Base-by-base conservation (phyloP, 345 rosid species). In the Arabidopsis suecica region DNA sequence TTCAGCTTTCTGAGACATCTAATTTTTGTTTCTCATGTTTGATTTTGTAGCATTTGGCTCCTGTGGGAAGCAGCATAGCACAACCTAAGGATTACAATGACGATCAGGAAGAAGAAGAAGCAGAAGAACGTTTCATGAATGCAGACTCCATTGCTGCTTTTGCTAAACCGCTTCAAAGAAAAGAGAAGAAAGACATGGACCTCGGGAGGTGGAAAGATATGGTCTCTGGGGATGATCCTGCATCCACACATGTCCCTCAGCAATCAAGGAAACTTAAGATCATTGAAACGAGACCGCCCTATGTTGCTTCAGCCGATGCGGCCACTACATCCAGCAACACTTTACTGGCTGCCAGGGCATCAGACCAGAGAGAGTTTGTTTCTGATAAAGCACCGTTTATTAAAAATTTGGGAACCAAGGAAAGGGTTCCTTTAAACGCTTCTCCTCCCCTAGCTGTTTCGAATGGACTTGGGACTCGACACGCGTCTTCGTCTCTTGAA, bases 141-240 rank as follows among this genome's bases (percentile, higher is more conserved):
- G 61, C 78, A 62, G 64, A 78, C 33, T 68, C 84, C 10, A 11
- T 82, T 5, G 80, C 93, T 42, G 85, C 83, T 75, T 87, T 87
- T 74, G 96, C 96, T 61, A 67, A 82, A 62, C 92, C 95, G 12
- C 84, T 91, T 5, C 79, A 82, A 73, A 86, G 91, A 88, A 93
- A 88, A 79, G 87, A 86, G 85, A 91, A 78, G 72, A 84, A 76
- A 53, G 61, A 64, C 45, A 75, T 91, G 85, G 76, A 87, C 78
- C 81, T 91, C 59, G 82, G 79, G 25, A 60, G 22, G 55, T 85
- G 92, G 90, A 85, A 78, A 80, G 88, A 88, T 72, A 10, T 80
- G 49, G 28, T 71, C 38, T 38, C 70, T 20, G 76, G 81, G 68
- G 72, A 81, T 62, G 69, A 33, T 69, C 42, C 79, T 47, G 65